Evolutionary conservation across 805 yeast species (phyloP).

Genomic region (Saccharomycopsis sp.): DNA sequence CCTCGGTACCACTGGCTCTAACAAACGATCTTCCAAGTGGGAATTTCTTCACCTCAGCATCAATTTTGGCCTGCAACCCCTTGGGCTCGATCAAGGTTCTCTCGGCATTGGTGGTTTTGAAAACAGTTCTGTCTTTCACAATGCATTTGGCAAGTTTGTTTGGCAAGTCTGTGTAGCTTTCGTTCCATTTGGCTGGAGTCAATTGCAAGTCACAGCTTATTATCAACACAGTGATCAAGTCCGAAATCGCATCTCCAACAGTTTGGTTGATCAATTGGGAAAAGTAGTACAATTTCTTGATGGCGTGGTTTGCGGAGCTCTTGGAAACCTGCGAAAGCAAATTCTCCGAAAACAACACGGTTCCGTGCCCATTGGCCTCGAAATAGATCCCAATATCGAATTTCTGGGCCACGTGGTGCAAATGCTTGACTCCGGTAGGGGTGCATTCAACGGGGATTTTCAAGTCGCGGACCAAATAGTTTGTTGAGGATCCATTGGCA

Average conservation of each 20-base stretch:
- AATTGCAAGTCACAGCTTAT: constrained; percentile 51
- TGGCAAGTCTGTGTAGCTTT: constrained; percentile 76
- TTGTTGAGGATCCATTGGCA: constrained; percentile 90
- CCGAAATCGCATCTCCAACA: constrained; percentile 98
- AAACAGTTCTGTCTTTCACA: constrained; percentile 73
- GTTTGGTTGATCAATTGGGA: constrained; percentile 84
- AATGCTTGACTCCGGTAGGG: constrained; percentile 93
- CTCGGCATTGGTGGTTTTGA: constrained; percentile 88
- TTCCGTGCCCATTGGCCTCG: constrained; percentile 99
- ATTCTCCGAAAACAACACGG: constrained; percentile 69
- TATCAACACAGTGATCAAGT: constrained; percentile 68
- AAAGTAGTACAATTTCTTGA: constrained; percentile 50
- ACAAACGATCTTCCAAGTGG: constrained; percentile 78
- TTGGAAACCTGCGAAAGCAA: constrained; percentile 35
- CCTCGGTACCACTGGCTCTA: constrained; percentile 96
- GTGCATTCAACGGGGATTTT: constrained; percentile 79
- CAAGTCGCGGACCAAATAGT: constrained; percentile 53
- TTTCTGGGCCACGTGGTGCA: constrained; percentile 76
- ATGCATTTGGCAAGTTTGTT: constrained; percentile 74
- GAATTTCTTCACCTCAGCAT: constrained; percentile 50
- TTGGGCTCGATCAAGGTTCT: constrained; percentile 67
- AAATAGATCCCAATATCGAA: constrained; percentile 92
- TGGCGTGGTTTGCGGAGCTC: constrained; percentile 38
- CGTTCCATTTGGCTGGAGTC: constrained; percentile 67
- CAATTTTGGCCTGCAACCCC: constrained; percentile 72